Evolutionary conservation across 371 early-diverging fungal species (phyloP), one percentile per base, ranked within the genome.

Genomic region (Umbelopsis sp.): DNA sequence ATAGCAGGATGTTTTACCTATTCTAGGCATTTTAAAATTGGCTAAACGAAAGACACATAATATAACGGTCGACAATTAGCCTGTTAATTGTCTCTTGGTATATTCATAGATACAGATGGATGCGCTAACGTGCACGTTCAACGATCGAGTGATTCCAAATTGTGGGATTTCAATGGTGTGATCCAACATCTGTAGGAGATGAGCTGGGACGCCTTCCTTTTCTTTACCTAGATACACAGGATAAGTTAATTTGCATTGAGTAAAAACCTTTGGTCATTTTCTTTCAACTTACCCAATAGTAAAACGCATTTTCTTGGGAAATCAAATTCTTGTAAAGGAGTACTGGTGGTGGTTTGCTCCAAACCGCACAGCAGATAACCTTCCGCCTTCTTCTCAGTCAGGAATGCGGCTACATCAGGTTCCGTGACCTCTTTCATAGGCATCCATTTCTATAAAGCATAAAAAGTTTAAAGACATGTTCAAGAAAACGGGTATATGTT

Each of bases 41-140:
- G 11, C 57, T 18, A 14, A 41, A 35, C 12, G 29, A 32, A 12
- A 35, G 48, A 20, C 4, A 1, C 4, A 16, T 20, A 48, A 48
- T 48, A 48, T 48, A 48, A 29, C 63, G 63, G 7, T 35, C n/a
- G 65, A 64, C 38, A 45, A 20, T 50, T 44, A 44, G 24, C 48
- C 66, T 22, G 69, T 71, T 70, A 57, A 50, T 57, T 57, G 57
- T 11, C 57, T 57, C 57, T 86, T 87, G n/a, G 85, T 80, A 66
- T 83, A 89, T 70, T 86, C 86, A 71, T 86, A 88, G 46, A 89
- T 73, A 48, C 86, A 80, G 63, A 90, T 78, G 9, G 89, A 80
- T 51, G 86, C 89, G 66, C 83, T 84, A 32, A 90, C 91, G 72
- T 90, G 89, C 0, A 90, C 91, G 67, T 90, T 90, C 63, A 90